phyloP scores from a whole-genome alignment of 371 early-diverging fungal genomes.

The Rhizopus delemar region DNA sequence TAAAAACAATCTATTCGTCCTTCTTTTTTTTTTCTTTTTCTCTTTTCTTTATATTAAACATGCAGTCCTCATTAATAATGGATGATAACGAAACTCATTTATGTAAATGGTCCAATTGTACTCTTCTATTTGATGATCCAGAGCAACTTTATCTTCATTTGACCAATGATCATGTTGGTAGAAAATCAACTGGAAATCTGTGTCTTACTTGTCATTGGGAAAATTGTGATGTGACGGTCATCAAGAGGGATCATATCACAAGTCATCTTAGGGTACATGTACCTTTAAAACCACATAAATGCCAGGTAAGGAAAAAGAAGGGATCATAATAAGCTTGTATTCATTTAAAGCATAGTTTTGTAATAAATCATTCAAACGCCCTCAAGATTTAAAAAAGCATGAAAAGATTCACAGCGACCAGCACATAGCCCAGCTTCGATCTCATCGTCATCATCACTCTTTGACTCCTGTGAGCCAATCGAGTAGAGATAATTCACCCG shows the following conservation, averaged over 20 bases:
- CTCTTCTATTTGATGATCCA: constrained; percentile 65
- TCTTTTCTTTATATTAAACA: constrained; percentile 1
- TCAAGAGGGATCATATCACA: constrained; percentile 93
- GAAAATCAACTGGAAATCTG: constrained; percentile 84
- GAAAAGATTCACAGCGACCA: constrained; percentile 75
- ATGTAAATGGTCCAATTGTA: constrained; percentile 59
- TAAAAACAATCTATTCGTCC: background rate
- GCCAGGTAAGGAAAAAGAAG: constrained; percentile 48
- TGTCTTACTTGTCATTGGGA: constrained; percentile 90
- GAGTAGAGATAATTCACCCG: constrained; percentile 26
- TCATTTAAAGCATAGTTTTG: constrained; percentile 52
- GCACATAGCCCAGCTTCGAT: constrained; percentile 22
- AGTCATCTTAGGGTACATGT: constrained; percentile 91
- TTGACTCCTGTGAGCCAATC: constrained; percentile 24
- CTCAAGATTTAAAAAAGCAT: constrained; percentile 91
- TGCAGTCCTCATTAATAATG: constrained; percentile 23
- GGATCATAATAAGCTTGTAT: background rate
- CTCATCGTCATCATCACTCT: constrained; percentile 16
- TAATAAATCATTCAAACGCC: constrained; percentile 82
- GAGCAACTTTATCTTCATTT: constrained; percentile 84
- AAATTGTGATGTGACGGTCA: constrained; percentile 69
- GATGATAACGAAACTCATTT: background rate
- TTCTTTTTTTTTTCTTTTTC: background rate
- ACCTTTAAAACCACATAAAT: constrained; percentile 85
- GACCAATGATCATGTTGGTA: constrained; percentile 87